phyloP scores from a whole-genome alignment of 345 rosid species.

The Brassica juncea region DNA sequence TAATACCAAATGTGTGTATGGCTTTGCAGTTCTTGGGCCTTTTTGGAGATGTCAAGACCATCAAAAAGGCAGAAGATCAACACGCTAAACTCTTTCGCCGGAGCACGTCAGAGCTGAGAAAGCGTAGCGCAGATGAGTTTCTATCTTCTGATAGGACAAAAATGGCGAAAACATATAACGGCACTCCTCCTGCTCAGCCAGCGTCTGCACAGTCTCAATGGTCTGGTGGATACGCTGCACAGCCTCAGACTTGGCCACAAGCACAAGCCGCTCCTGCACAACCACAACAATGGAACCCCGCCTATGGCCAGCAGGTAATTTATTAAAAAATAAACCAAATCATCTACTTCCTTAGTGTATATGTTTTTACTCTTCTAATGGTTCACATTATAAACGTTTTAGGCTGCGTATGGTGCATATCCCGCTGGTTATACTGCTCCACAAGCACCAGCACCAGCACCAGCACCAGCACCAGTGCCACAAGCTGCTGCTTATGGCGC shows the following conservation, averaged over 20 bases:
- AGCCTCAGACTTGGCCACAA: constrained; percentile 90
- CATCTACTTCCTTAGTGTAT: background rate
- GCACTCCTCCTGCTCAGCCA: constrained; percentile 61
- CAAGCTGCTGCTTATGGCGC: constrained; percentile 71
- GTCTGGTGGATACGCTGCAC: constrained; percentile 76
- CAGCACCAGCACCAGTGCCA: constrained; percentile 71
- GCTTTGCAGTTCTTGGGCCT: constrained; percentile 71
- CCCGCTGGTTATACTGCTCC: constrained; percentile 64
- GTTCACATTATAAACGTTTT: background rate
- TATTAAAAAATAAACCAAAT: background rate
- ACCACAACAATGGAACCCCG: constrained; percentile 77
- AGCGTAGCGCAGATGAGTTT: constrained; percentile 84
- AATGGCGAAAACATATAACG: constrained; percentile 63
- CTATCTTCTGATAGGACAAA: constrained; percentile 79
- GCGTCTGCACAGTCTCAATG: constrained; percentile 72
- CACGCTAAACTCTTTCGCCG: constrained; percentile 79
- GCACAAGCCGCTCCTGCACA: constrained; percentile 64
- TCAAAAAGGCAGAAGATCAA: constrained; percentile 75
- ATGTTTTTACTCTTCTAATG: constrained; percentile 1
- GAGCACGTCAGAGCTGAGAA: constrained; percentile 66
- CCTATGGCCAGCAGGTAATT: constrained; percentile 73
- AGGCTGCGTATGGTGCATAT: constrained; percentile 82
- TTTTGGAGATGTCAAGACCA: constrained; percentile 67
- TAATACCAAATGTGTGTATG: constrained; percentile 15
- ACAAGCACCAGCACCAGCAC: constrained; percentile 66